Evolutionary conservation across 2,329 filamentous ascomycete genomes (phyloP).

Genomic region (Fusarium sp.): DNA sequence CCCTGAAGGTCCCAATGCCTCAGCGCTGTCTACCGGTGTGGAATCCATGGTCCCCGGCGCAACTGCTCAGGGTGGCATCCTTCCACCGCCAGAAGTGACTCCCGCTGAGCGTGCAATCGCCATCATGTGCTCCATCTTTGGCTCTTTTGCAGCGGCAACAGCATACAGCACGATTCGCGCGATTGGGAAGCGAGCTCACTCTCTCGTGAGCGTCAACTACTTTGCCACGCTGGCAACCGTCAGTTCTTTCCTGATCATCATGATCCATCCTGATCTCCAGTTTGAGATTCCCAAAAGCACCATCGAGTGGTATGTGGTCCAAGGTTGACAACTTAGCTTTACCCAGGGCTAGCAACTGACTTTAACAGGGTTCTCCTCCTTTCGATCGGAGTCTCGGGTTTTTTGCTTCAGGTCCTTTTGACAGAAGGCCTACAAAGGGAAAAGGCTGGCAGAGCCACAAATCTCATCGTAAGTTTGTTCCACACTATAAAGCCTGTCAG

Average conservation of each 20-base stretch:
- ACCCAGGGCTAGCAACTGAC: background rate
- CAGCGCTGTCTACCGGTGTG: background rate
- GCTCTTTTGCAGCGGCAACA: slow-evolving; percentile 75
- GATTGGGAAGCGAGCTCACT: slow-evolving; percentile 80
- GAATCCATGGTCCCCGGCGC: slow-evolving; percentile 10
- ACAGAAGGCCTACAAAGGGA: slow-evolving; percentile 80
- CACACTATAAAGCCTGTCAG: too few species aligned
- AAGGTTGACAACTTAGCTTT: background rate
- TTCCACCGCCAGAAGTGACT: slow-evolving; percentile 54
- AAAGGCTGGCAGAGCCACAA: slow-evolving; percentile 57
- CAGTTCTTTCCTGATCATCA: slow-evolving; percentile 72
- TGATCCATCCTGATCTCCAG: slow-evolving; percentile 55
- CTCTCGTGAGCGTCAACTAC: slow-evolving; percentile 83
- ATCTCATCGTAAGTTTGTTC: slow-evolving; percentile 44
- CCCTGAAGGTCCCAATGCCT: slow-evolving; percentile 24
- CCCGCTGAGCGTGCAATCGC: slow-evolving; percentile 74
- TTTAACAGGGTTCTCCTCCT: slow-evolving; percentile 67
- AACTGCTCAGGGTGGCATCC: slow-evolving; percentile 32
- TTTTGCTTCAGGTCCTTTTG: slow-evolving; percentile 82
- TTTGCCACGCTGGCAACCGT: slow-evolving; percentile 76
- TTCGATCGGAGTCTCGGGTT: slow-evolving; percentile 75
- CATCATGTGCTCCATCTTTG: slow-evolving; percentile 74
- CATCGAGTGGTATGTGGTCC: slow-evolving; percentile 41
- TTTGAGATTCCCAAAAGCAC: slow-evolving; percentile 51
- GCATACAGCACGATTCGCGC: slow-evolving; percentile 81